Conservation (phyloP, 106 monocot genomes). For the Allium fistulosum region DNA sequence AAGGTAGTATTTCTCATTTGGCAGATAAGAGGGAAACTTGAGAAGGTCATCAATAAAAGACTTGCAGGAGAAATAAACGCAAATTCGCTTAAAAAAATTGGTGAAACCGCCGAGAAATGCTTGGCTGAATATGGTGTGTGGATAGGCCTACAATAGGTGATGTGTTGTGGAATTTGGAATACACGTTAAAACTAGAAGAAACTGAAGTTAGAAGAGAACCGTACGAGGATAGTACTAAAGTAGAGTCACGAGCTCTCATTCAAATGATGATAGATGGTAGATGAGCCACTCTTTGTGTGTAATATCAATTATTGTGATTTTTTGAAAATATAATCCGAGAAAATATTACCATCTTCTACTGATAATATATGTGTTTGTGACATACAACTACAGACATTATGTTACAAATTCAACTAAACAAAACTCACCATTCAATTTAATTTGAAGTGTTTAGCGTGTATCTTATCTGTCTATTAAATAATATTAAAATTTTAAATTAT, state of each 20-base stretch:
- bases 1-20: not conserved
- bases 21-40: conserved; percentile 32
- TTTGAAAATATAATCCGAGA: no score
- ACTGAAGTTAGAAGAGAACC: conserved; percentile 36
- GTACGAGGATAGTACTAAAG: conserved; percentile 37
- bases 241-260: conserved; percentile 9
- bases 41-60: conserved; percentile 47
- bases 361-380: no score
- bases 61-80: conserved; percentile 30
- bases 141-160: conserved; percentile 68
- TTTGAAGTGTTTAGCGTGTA: no score
- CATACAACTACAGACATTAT: no score
- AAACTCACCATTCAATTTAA: no score
- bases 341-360: no score
- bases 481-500: no score
- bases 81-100: conserved; percentile 56
- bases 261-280: conserved; percentile 28
- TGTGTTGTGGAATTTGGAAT: conserved; percentile 84
- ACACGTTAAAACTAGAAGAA: conserved; percentile 54
- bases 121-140: conserved; percentile 47
- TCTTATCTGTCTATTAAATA: no score
- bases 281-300: not conserved
- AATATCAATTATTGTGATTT: no score
- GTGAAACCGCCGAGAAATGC: conserved; percentile 67
- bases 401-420: no score